Evolutionary conservation across 2,329 filamentous ascomycete genomes (phyloP).

Genomic region (Aspergillus chevalieri): DNA sequence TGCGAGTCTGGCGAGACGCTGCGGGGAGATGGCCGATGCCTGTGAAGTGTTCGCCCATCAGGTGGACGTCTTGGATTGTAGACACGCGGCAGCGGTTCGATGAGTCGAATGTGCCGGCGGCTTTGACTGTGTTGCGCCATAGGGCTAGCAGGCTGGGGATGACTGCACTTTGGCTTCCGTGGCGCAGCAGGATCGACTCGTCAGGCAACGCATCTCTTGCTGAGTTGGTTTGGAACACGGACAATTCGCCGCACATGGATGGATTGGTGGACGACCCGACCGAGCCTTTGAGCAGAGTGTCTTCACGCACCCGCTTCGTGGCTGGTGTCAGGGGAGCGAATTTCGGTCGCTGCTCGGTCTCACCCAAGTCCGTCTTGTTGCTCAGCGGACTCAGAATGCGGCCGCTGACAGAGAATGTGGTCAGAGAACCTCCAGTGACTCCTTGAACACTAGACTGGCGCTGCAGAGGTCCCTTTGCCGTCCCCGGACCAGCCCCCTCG

Average conservation of each 20-base stretch:
- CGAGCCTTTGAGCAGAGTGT: constrained; percentile 38
- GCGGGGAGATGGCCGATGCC: constrained; percentile 33
- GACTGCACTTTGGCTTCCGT: constrained; percentile 35
- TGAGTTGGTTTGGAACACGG: constrained; percentile 32
- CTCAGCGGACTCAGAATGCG: constrained; percentile 27
- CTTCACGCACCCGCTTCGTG: constrained; percentile 42
- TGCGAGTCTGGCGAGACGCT: constrained; percentile 17
- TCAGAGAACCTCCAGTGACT: constrained; percentile 36
- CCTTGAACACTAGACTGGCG: constrained; percentile 34
- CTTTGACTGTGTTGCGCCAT: constrained; percentile 37
- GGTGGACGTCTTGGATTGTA: constrained; percentile 31
- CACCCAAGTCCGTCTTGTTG: constrained; percentile 16
- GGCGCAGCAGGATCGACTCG: constrained; percentile 40
- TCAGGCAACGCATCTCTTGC: constrained; percentile 33
- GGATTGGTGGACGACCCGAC: constrained; percentile 18
- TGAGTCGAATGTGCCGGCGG: constrained; percentile 34
- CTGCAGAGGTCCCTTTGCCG: constrained; percentile 32
- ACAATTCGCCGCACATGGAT: constrained; percentile 37
- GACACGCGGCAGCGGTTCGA: constrained; percentile 35
- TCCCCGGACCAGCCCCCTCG: constrained; percentile 39
- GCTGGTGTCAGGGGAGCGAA: constrained; percentile 45
- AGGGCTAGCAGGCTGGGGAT: constrained; percentile 41
- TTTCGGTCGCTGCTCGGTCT: constrained; percentile 27
- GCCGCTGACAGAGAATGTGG: constrained; percentile 38
- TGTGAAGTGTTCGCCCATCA: constrained; percentile 37